A percentile compares a stretch with the other conserved stretches of the same genome.
Evolutionary conservation across 2,329 filamentous ascomycete species (phyloP).

Genomic region (Chaetoscypha palmicola): DNA sequence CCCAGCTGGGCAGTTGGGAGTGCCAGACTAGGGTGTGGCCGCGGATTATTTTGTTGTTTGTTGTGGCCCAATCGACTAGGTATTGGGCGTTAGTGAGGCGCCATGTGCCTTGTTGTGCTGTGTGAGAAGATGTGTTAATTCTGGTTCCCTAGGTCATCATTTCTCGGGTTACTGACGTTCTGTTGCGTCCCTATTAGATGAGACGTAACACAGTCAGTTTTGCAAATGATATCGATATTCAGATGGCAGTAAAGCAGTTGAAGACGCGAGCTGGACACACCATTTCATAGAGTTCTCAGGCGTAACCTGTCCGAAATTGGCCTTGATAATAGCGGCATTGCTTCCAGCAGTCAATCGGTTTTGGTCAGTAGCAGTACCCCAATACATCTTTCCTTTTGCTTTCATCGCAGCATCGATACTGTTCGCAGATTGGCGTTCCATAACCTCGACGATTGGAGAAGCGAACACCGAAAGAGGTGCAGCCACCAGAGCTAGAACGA

Average conservation of each 20-base stretch:
- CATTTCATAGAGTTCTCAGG: constrained; percentile 60
- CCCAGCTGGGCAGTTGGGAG: constrained; percentile 50
- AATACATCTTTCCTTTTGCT: constrained; percentile 59
- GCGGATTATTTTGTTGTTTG: constrained; percentile 50
- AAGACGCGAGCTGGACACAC: too few relatives aligned
- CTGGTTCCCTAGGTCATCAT: too few relatives aligned
- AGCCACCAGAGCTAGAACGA: not conserved
- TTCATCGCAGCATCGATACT: constrained; percentile 52
- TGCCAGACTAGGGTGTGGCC: constrained; percentile 63
- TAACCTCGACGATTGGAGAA: constrained; percentile 1
- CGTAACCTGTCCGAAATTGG: constrained; percentile 57
- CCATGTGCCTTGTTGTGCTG: too few relatives aligned
- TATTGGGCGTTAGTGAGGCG: too few relatives aligned
- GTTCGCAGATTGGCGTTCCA: constrained; percentile 19
- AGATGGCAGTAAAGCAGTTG: too few relatives aligned
- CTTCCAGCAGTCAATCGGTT: constrained; percentile 41
- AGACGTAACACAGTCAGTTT: too few relatives aligned
- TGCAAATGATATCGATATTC: too few relatives aligned
- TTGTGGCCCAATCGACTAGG: constrained; percentile 48
- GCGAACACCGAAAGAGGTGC: not conserved
- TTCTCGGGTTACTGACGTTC: too few relatives aligned
- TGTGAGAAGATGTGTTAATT: too few relatives aligned
- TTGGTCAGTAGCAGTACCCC: constrained; percentile 51
- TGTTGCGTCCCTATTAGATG: too few relatives aligned
- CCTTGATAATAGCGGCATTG: constrained; percentile 48